Evolutionary conservation across 805 yeast genomes (phyloP).

Genomic region (Cyberlindnera petersonii): DNA sequence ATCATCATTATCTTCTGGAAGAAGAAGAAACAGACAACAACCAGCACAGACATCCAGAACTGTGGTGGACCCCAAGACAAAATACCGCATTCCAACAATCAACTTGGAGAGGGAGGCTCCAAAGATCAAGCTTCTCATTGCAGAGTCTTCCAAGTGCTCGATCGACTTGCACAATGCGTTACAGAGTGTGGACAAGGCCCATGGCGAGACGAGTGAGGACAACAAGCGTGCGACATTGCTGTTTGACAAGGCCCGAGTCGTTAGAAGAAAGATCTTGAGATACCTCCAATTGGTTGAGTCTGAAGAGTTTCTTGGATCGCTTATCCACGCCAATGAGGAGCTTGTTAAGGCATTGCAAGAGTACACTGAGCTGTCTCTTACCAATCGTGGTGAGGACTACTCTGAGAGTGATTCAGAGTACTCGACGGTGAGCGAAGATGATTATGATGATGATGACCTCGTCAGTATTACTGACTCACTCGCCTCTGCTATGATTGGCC

Average conservation of each 20-base stretch:
- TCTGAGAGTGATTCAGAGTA: conserved; percentile 33
- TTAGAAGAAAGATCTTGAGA: conserved; percentile 73
- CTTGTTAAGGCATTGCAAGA: conserved; percentile 67
- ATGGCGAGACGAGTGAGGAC: conserved; percentile 56
- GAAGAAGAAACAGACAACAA: background rate
- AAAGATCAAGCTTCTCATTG: conserved; percentile 59
- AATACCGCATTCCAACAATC: conserved; percentile 63
- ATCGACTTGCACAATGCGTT: conserved; percentile 64
- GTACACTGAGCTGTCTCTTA: conserved; percentile 55
- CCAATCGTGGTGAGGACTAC: conserved; percentile 39
- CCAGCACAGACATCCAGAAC: background rate
- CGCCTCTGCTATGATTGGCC: conserved; percentile 27
- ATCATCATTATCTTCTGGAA: conserved; percentile 8
- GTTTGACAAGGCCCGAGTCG: conserved; percentile 70
- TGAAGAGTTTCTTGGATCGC: conserved; percentile 84
- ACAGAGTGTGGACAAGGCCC: conserved; percentile 36
- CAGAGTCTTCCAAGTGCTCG: conserved; percentile 72
- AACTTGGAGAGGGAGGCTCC: conserved; percentile 70
- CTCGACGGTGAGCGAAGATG: conserved; percentile 31
- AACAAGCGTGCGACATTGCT: conserved; percentile 55
- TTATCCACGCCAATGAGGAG: conserved; percentile 88
- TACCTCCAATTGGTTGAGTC: conserved; percentile 80
- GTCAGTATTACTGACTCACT: conserved; percentile 25
- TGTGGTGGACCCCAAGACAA: conserved; percentile 39
- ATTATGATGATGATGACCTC: conserved; percentile 36